A percentile compares a stretch with the other conserved stretches of the same genome.
Conservation (phyloP, 2,329 filamentous ascomycete species). For the Pyricularia sp. region DNA sequence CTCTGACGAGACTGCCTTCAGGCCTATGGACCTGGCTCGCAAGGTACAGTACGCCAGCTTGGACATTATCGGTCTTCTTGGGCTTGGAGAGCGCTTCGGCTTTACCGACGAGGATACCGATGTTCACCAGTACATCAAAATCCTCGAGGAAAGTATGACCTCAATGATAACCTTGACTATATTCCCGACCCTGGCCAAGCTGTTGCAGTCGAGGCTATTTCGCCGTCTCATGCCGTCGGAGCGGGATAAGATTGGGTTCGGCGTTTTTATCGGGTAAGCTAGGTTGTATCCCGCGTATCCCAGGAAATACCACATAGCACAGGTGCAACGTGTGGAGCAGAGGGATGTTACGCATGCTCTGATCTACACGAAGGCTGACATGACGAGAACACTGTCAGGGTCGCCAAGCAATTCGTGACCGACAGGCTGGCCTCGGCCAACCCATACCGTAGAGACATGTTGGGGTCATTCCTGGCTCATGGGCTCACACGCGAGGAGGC, state of each 20-base stretch:
- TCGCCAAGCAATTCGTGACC: conserved; percentile 24
- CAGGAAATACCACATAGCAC: not conserved
- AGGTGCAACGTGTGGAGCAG: not conserved
- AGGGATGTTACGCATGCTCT: not conserved
- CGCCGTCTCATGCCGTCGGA: conserved; percentile 27
- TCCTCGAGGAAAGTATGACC: conserved; percentile 19
- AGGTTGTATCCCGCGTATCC: conserved; percentile 11
- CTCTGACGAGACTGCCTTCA: conserved; percentile 13
- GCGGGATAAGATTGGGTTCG: conserved; percentile 24
- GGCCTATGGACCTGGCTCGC: conserved; percentile 29
- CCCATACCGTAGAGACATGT: conserved; percentile 20
- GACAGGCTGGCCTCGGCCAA: conserved; percentile 17
- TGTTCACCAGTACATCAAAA: conserved; percentile 27
- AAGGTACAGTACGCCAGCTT: conserved; percentile 40
- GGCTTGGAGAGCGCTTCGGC: conserved; percentile 34
- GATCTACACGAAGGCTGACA: not conserved
- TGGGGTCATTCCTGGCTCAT: conserved; percentile 26
- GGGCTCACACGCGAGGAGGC: conserved; percentile 24
- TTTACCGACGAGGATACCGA: conserved; percentile 32
- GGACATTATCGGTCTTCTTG: conserved; percentile 39
- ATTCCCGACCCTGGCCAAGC: conserved; percentile 24
- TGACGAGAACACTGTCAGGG: conserved; percentile 11
- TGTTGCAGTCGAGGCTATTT: conserved; percentile 27
- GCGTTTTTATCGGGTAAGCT: conserved; percentile 22
- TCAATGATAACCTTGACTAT: conserved; percentile 21